Evolutionary conservation across 371 early-diverging fungal species (phyloP).

Genomic region (Lichtheimia corymbifera): DNA sequence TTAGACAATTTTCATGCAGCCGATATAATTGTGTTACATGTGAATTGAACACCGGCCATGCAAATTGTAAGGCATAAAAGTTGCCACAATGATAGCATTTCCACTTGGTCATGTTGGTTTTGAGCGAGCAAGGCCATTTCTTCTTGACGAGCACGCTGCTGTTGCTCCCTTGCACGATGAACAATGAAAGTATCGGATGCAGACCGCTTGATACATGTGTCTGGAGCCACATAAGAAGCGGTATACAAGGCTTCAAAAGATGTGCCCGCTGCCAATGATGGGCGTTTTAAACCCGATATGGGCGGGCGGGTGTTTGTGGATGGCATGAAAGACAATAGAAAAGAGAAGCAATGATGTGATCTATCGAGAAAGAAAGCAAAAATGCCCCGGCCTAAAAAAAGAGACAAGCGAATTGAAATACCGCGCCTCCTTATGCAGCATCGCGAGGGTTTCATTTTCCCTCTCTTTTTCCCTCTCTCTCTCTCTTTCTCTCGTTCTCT

Average conservation of each 20-base stretch:
- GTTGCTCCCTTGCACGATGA: constrained; percentile 8
- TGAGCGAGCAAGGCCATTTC: constrained; percentile 3
- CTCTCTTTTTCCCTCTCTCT: neutral
- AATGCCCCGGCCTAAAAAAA: neutral
- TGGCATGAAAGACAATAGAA: constrained; percentile 4
- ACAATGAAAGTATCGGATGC: constrained; percentile 18
- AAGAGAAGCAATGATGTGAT: neutral
- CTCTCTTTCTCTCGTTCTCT: constrained; percentile 3
- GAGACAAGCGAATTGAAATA: neutral
- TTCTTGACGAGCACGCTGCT: constrained; percentile 5
- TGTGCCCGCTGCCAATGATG: constrained; percentile 3
- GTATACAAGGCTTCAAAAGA: constrained; percentile 17
- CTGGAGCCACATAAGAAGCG: constrained; percentile 12
- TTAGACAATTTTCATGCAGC: neutral
- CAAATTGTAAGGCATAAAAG: constrained; percentile 54
- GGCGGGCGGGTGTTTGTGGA: constrained; percentile 4
- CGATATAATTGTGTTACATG: constrained; percentile 41
- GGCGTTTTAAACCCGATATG: constrained; percentile 3
- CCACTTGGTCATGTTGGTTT: neutral
- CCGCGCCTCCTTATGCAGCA: neutral
- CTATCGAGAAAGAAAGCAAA: neutral
- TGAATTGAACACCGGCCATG: constrained; percentile 69
- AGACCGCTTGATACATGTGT: constrained; percentile 8
- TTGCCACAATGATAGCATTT: constrained; percentile 21
- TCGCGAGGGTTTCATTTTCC: neutral